A percentile compares a stretch with the other conserved stretches of the same genome.
These are phyloP conservation scores for Purshia tridentata DNA, from an alignment of 306 rosid species.

Conservation along the genomic window DNA sequence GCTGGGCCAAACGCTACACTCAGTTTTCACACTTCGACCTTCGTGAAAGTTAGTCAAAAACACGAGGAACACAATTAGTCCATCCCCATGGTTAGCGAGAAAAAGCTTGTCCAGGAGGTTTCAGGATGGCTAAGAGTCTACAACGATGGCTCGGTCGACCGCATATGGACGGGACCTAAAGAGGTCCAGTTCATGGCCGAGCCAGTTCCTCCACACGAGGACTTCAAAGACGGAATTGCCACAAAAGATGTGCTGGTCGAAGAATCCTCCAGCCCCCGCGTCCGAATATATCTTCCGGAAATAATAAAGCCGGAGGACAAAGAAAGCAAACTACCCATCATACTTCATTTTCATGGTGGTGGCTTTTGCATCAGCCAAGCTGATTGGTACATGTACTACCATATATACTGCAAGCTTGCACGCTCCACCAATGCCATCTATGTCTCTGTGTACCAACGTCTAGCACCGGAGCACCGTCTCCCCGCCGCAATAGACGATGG, in stretches of 20 bases:
- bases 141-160: constrained; percentile 64
- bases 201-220: constrained; percentile 43
- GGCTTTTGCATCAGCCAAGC: constrained; percentile 78
- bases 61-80: too few species aligned
- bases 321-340: constrained; percentile 34
- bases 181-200: constrained; percentile 51
- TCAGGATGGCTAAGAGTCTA: constrained; percentile 69
- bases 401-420: constrained; percentile 35
- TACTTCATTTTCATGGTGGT: constrained; percentile 74
- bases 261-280: constrained; percentile 22
- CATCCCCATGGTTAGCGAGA: neutral
- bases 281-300: constrained; percentile 53
- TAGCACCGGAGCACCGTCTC: constrained; percentile 65
- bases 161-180: constrained; percentile 58
- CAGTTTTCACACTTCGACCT: too few species aligned
- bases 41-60: too few species aligned
- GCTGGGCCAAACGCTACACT: too few species aligned
- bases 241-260: constrained; percentile 31
- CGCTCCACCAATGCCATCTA: constrained; percentile 32
- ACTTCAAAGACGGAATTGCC: constrained; percentile 51
- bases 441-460: constrained; percentile 52
- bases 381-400: constrained; percentile 65
- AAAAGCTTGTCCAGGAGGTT: constrained; percentile 44
- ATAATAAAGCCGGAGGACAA: neutral
- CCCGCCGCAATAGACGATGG: constrained; percentile 57